Evolutionary conservation across 441 rosid genomes (phyloP), one percentile per base, ranked within the genome.

Genomic region (Syzygium syzygioides): DNA sequence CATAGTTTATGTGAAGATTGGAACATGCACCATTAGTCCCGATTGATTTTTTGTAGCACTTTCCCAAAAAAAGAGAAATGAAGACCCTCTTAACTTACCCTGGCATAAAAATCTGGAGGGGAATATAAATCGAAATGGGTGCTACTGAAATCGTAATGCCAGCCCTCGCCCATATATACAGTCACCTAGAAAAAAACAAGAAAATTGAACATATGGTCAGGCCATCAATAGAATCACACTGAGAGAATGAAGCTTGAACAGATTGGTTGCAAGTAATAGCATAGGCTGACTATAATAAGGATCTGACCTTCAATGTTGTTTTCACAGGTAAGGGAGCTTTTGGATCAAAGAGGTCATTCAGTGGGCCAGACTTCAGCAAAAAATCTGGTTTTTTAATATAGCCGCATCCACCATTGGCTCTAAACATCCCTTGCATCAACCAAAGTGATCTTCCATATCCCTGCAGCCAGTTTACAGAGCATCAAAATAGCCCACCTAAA

Each of bases 371-470:
- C 90, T n/a, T 89, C 26, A 86, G 76, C 14, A 89, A 68, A 30
- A 89, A 76, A 37, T 89, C 90, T 15, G 90, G 90, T 59, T 89
- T 89, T 86, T 89, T 89, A 53, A 89, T 13, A 80, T 89, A 89
- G 37, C 90, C 90, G 53, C 90, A 86, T 88, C 88, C 86, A 56
- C 90, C 90, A 59, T 89, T 89, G 88, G 90, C 90, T 87, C 79
- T 89, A 84, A 86, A 89, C 90, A 89, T 89, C 41, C 90, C 90
- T 34, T 86, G 90, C 90, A 89, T 89, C 86, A 89, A 18, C 90
- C 90, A 89, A 26, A 89, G 88, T 64, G 86, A 89, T 89, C 90
- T 59, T 60, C 90, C 90, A 52, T 89, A 52, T 50, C 90, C 90
- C 88, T 89, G 90, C 83, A 20, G 37, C 83, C 19, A 20, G n/a